Conservation (phyloP, 345 rosid species). For the Syzygium oleosum region DNA sequence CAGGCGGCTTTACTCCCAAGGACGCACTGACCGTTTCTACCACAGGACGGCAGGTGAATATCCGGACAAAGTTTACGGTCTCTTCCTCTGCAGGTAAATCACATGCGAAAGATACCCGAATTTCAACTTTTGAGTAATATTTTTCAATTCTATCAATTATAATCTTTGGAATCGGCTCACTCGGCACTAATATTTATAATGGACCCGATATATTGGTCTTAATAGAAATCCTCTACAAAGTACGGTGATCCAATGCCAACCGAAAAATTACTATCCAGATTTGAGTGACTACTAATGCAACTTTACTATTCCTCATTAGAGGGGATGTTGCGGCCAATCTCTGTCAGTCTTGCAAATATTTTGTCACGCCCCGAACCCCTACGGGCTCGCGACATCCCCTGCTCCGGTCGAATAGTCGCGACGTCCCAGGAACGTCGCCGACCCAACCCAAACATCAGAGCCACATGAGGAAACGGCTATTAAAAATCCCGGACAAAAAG, state of each 20-base stretch:
- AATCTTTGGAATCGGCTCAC: background rate
- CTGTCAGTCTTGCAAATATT: slow-evolving; percentile 12
- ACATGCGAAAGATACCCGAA: background rate
- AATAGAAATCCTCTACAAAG: background rate
- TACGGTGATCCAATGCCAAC: background rate
- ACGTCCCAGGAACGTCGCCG: too few relatives aligned
- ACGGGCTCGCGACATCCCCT: too few relatives aligned
- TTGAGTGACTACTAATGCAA: background rate
- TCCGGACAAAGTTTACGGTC: slow-evolving; percentile 2
- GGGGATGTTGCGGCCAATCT: background rate
- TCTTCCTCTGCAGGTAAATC: slow-evolving; percentile 7
- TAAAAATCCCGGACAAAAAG: too few relatives aligned
- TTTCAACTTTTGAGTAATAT: background rate
- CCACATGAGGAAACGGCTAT: too few relatives aligned
- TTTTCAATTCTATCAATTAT: background rate
- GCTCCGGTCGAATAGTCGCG: too few relatives aligned
- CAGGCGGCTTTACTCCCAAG: background rate
- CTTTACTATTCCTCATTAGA: background rate
- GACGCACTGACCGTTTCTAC: background rate
- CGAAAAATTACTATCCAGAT: background rate
- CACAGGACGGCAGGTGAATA: background rate
- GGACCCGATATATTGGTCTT: background rate
- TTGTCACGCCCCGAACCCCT: too few relatives aligned
- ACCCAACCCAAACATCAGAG: too few relatives aligned
- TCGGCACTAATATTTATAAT: background rate